Evolutionary conservation across 2,329 filamentous ascomycete species (phyloP).

Genomic region (Trichoderma sp.): DNA sequence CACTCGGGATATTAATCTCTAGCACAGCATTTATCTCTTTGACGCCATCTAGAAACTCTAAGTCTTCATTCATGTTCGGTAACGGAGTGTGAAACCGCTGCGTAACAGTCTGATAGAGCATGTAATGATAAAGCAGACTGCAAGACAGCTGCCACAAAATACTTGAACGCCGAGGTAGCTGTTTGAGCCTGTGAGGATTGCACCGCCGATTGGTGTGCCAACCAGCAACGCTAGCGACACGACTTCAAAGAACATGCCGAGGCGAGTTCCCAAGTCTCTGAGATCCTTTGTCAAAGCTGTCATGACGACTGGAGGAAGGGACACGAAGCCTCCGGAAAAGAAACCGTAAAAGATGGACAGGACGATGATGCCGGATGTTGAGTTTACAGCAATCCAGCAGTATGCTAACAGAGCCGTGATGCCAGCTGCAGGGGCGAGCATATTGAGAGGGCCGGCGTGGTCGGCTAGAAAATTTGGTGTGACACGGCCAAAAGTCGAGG

Average conservation of each 20-base stretch:
- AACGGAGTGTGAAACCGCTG: background rate
- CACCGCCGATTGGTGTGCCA: background rate
- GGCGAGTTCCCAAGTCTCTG: background rate
- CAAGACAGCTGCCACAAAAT: background rate
- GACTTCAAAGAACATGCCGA: background rate
- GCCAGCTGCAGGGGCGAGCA: background rate
- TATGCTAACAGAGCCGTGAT: background rate
- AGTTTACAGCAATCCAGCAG: background rate
- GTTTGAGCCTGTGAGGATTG: background rate
- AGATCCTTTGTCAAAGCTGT: background rate
- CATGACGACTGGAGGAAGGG: background rate
- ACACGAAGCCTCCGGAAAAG: background rate
- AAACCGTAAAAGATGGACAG: background rate
- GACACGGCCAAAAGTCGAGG: constrained; percentile 46
- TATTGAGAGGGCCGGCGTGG: background rate
- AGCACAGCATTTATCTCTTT: background rate
- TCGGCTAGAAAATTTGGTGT: constrained; percentile 40
- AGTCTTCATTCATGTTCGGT: background rate
- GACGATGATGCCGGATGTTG: background rate
- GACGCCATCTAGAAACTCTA: background rate
- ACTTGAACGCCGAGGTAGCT: background rate
- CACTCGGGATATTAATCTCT: background rate
- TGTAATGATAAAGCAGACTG: background rate
- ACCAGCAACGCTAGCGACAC: background rate
- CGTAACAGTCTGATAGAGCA: background rate